These are phyloP conservation scores for Artemisia tridentata DNA, from an alignment of 129 eudicot species.

Conservation along the genomic window DNA sequence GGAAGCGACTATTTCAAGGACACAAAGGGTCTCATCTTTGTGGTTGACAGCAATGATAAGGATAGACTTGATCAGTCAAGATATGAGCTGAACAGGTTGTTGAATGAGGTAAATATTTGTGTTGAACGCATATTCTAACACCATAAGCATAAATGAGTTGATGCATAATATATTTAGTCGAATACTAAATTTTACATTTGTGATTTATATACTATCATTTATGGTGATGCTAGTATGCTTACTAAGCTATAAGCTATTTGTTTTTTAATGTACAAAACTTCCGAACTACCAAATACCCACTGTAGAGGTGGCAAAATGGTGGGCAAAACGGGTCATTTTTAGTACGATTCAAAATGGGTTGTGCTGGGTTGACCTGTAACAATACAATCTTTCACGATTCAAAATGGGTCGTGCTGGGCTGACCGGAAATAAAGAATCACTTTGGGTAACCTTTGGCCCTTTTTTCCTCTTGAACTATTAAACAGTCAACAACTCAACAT, in stretches of 20 bases:
- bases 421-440: too few relatives aligned
- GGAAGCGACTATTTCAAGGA: slow-evolving; percentile 99
- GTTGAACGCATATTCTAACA: neutral
- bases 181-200: neutral
- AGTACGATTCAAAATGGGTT: too few relatives aligned
- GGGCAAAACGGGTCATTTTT: too few relatives aligned
- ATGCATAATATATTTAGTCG: neutral
- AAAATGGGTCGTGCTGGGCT: too few relatives aligned
- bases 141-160: neutral
- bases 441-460: too few relatives aligned
- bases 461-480: too few relatives aligned
- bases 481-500: too few relatives aligned
- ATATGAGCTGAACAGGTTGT: slow-evolving; percentile 93
- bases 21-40: slow-evolving; percentile 97
- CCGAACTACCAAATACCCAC: too few relatives aligned
- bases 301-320: too few relatives aligned
- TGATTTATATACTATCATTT: neutral
- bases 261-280: neutral
- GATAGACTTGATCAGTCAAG: slow-evolving; percentile 96
- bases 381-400: too few relatives aligned
- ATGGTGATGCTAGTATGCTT: neutral
- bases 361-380: too few relatives aligned
- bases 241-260: neutral
- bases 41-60: slow-evolving; percentile 97
- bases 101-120: slow-evolving; percentile 69